phyloP scores from a whole-genome alignment of 768 basidiomycete genomes.

The Amanita pseudoporphyria region DNA sequence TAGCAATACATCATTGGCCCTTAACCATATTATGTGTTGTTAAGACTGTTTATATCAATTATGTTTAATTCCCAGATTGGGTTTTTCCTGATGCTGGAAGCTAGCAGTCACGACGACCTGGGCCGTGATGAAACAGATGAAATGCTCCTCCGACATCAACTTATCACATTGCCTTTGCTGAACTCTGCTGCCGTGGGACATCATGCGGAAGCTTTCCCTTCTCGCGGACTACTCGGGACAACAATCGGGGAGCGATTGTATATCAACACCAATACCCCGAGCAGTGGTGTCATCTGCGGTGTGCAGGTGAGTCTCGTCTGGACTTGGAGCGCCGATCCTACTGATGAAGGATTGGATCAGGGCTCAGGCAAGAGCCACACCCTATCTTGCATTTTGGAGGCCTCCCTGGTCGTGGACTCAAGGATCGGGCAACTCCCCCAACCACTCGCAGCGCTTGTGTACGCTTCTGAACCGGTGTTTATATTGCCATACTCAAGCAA shows the following conservation, averaged over 20 bases:
- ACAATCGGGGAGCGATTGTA: slow-evolving; percentile 32
- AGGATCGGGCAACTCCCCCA: slow-evolving; percentile 30
- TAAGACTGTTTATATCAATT: no score
- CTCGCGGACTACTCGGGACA: slow-evolving; percentile 12
- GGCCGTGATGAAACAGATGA: background rate
- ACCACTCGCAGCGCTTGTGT: slow-evolving; percentile 35
- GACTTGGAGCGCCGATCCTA: background rate
- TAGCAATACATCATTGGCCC: no score
- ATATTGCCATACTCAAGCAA: no score
- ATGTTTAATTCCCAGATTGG: no score
- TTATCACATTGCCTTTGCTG: slow-evolving; percentile 9
- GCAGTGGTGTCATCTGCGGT: slow-evolving; percentile 43
- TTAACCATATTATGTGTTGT: no score
- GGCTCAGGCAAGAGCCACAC: slow-evolving; percentile 49
- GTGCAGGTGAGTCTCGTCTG: slow-evolving; percentile 25
- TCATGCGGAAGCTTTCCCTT: slow-evolving; percentile 8
- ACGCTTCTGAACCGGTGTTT: no score
- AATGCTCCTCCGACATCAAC: slow-evolving; percentile 4
- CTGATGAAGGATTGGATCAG: background rate
- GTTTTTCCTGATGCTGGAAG: no score
- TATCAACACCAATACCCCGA: slow-evolving; percentile 43
- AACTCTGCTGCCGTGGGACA: slow-evolving; percentile 6
- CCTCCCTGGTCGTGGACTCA: slow-evolving; percentile 30
- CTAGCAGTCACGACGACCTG: background rate
- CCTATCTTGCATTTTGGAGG: slow-evolving; percentile 39